Evolutionary conservation across 305 asterid genomes (phyloP), one percentile per base, ranked within the genome.

Genomic region (Fraxinus floribunda): DNA sequence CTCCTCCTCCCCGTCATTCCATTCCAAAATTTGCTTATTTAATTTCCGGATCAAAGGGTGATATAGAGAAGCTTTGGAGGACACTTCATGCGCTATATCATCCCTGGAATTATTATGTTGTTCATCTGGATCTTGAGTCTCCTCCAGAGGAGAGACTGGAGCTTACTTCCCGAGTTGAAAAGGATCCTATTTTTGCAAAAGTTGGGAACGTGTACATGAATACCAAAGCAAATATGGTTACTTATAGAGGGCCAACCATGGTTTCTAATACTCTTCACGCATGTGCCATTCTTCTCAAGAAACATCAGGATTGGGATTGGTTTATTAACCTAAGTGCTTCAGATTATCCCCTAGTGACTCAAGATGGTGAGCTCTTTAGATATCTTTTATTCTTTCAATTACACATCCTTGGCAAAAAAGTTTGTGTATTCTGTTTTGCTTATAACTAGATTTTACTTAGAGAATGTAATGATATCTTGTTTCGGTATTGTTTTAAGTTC

Each of bases 181-280:
- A 90, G 41, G 92, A 95, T 80, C 86, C 97, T 9, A 82, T 92
- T 52, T 92, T 93, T 83, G 46, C 79, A 1, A 82, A 90, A 76
- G 89, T 90, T 64, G 94, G 95, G 83, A 95, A 95, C 83, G 98
- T 95, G 41, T 78, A 83, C 66, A 93, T 93, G 90, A 92, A 92
- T 77, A 85, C 86, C 81, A 91, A 91, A 85, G 94, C 99, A 41
- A 95, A 94, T 85, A 94, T 94, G 91, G 98, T 95, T 49, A 95
- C 99, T 29, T 95, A 95, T 82, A 89, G 96, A 84, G 99, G 99
- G 5, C 98, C 99, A 7, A 95, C 98, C 78, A 95, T 95, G 99
- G 97, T 95, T 70, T 76, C 98, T 13, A 95, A 94, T 82, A 95
- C 99, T 36, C 99, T 95, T 81, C 98, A 95, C 29, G 97, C 98